Evolutionary conservation across 169 alveolate genomes (phyloP).

Genomic region (Plasmodium berghei): DNA sequence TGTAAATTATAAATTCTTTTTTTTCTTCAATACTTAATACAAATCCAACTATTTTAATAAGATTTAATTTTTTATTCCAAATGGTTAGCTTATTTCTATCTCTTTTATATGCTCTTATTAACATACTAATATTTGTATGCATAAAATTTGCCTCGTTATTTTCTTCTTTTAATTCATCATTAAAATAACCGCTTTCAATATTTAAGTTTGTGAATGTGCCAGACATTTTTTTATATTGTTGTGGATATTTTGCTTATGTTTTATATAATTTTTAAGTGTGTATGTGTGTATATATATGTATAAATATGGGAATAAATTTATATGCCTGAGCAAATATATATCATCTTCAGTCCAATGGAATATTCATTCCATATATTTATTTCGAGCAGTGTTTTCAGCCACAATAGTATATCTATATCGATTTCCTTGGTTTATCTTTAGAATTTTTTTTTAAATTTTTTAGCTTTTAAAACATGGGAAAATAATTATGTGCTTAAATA

Average conservation of each 20-base stretch:
- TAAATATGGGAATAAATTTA: no score
- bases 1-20: slow-evolving; percentile 67
- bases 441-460: no score
- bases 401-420: no score
- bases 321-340: background rate
- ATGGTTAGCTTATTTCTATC: slow-evolving; percentile 54
- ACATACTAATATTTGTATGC: slow-evolving; percentile 58
- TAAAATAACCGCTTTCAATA: slow-evolving; percentile 70
- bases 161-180: slow-evolving; percentile 74
- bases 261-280: slow-evolving; percentile 3
- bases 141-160: slow-evolving; percentile 62
- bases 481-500: no score
- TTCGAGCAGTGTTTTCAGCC: no score
- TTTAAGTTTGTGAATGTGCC: slow-evolving; percentile 43
- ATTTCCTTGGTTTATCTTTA: no score
- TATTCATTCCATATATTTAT: background rate
- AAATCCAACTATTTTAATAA: slow-evolving; percentile 73
- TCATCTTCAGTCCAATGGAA: background rate
- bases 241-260: background rate
- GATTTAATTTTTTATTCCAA: slow-evolving; percentile 69
- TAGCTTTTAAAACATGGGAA: no score
- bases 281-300: background rate
- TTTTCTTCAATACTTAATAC: slow-evolving; percentile 69
- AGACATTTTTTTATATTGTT: slow-evolving; percentile 1
- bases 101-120: slow-evolving; percentile 67